Conservation (phyloP, 2,329 filamentous ascomycete species). For the Clonostachys chloroleuca region DNA sequence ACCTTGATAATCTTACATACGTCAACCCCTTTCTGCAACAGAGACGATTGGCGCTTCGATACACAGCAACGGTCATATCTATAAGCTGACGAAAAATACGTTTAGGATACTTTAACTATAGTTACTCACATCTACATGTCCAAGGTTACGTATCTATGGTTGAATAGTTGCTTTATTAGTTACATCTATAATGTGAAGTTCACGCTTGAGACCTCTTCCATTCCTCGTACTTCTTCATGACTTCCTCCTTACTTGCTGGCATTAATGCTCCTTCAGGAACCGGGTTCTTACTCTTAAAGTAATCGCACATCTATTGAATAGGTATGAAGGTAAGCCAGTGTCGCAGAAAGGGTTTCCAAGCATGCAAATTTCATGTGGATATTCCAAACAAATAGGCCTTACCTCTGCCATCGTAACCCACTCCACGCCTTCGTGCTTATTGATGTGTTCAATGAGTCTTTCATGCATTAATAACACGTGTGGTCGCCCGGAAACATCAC, state of each 20-base stretch:
- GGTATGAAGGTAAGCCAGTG: neutral
- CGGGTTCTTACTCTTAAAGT: constrained; percentile 64
- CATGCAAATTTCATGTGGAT: neutral
- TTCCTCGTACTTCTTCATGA: constrained; percentile 33
- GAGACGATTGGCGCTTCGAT: too few species aligned
- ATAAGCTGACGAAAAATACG: too few species aligned
- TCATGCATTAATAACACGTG: constrained; percentile 73
- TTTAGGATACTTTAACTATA: neutral
- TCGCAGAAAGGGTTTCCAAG: neutral
- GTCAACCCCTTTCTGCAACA: too few species aligned
- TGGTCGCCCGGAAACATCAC: constrained; percentile 65
- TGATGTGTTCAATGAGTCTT: constrained; percentile 61
- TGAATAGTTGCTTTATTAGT: too few species aligned
- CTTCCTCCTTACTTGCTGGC: constrained; percentile 50
- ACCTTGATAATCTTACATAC: too few species aligned
- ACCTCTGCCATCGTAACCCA: constrained; percentile 63
- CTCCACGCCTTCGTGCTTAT: constrained; percentile 53
- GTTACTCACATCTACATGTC: neutral
- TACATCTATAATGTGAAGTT: too few species aligned
- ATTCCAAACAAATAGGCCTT: constrained; percentile 31
- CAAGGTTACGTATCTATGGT: neutral
- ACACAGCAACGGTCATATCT: too few species aligned
- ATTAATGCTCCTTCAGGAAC: constrained; percentile 54
- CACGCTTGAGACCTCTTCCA: neutral
- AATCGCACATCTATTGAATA: constrained; percentile 33